These are phyloP conservation scores for Mycena kentingensis DNA, from an alignment of 768 basidiomycete species.

Conservation along the genomic window DNA sequence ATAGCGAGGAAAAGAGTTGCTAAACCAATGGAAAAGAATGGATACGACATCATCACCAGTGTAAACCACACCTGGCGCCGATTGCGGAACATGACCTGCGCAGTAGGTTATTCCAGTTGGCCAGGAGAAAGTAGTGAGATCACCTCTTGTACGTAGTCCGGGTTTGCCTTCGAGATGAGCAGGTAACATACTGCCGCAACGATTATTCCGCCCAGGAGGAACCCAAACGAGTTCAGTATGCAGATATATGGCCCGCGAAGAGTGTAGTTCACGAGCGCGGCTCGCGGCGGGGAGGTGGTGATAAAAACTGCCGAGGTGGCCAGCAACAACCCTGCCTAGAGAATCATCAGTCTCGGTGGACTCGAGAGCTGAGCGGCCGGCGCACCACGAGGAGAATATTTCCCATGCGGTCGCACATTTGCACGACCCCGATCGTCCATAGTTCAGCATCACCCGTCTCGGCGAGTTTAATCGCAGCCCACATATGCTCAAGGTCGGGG, in stretches of 20 bases:
- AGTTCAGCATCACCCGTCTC: too few species aligned
- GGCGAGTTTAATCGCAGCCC: too few species aligned
- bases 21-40: conserved; percentile 5
- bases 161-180: not conserved
- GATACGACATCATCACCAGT: conserved; percentile 6
- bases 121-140: not conserved
- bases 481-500: too few species aligned
- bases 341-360: too few species aligned
- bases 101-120: not conserved
- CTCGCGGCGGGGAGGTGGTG: not conserved
- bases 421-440: too few species aligned
- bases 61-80: conserved; percentile 2
- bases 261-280: not conserved
- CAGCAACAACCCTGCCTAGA: too few species aligned
- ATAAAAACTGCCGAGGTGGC: too few species aligned
- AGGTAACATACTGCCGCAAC: not conserved
- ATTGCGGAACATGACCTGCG: not conserved
- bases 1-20: not conserved
- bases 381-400: too few species aligned
- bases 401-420: too few species aligned
- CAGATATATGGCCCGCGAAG: not conserved
- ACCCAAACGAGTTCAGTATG: not conserved
- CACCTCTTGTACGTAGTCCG: not conserved
- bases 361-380: too few species aligned
- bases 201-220: not conserved